These are phyloP conservation scores for Phytophthora ramorum DNA, from an alignment of 352 stramenopile genomes.

Conservation along the genomic window DNA sequence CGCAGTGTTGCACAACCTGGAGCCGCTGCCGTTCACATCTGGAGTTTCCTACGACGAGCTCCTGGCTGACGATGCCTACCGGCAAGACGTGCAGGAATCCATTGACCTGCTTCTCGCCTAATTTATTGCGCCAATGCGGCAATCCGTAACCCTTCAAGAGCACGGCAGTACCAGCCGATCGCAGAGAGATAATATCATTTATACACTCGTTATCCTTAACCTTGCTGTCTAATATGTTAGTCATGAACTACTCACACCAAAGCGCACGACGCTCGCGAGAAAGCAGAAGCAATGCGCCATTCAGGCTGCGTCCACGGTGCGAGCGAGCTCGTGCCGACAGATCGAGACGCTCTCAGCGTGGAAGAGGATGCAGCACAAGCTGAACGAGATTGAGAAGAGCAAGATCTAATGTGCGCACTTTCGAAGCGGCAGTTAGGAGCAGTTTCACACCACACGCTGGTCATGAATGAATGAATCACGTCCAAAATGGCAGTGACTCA, in stretches of 20 bases:
- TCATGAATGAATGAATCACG: not conserved
- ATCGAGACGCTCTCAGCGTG: too few species aligned
- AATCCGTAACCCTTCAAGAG: slow-evolving; percentile 32
- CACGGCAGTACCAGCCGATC: slow-evolving; percentile 18
- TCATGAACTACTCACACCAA: too few species aligned
- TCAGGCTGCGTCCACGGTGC: too few species aligned
- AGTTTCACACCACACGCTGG: slow-evolving; percentile 3
- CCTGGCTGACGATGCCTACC: slow-evolving; percentile 55
- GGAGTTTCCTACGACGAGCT: slow-evolving; percentile 49
- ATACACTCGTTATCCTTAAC: slow-evolving; percentile 12
- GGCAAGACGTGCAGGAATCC: slow-evolving; percentile 63
- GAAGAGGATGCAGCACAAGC: too few species aligned
- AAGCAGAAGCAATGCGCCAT: too few species aligned
- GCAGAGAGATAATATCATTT: slow-evolving; percentile 44
- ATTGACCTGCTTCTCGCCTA: slow-evolving; percentile 60
- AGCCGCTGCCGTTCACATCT: slow-evolving; percentile 61
- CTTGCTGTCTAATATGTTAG: too few species aligned
- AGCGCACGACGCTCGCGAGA: too few species aligned
- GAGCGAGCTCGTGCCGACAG: too few species aligned
- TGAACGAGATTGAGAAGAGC: too few species aligned
- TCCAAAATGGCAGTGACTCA: not conserved
- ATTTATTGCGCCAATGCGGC: slow-evolving; percentile 42
- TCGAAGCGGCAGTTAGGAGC: slow-evolving; percentile 19
- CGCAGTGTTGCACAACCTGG: slow-evolving; percentile 30
- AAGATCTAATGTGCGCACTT: too few species aligned